These are phyloP conservation scores for Cerioporus squamosus DNA, from an alignment of 1,284 basidiomycete species.

Conservation along the genomic window DNA sequence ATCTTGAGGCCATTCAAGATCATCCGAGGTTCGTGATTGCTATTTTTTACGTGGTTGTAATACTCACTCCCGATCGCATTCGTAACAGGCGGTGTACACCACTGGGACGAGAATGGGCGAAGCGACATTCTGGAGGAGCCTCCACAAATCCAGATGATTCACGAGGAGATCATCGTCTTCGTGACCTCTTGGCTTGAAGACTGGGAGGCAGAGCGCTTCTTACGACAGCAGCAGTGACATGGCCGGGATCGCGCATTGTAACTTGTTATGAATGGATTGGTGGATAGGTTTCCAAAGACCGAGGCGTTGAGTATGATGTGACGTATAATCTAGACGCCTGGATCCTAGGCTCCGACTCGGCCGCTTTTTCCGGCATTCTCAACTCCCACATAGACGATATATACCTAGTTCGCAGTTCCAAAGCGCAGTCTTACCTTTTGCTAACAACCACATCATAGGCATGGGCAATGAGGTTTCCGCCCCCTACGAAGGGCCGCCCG, in stretches of 20 bases:
- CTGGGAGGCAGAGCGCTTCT: conserved; percentile 37
- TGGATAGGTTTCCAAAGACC: neutral
- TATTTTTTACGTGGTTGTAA: too few relatives aligned
- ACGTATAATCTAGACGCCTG: conserved; percentile 1
- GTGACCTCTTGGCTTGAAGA: conserved; percentile 84
- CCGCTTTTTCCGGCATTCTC: neutral
- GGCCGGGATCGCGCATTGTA: too few relatives aligned
- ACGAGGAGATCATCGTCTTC: conserved; percentile 81
- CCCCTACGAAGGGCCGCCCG: conserved; percentile 29
- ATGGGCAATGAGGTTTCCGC: conserved; percentile 28
- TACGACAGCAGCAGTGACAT: too few relatives aligned
- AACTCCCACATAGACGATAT: neutral
- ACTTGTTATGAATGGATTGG: too few relatives aligned
- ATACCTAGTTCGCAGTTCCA: neutral
- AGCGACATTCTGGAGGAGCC: conserved; percentile 72
- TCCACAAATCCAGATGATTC: conserved; percentile 78
- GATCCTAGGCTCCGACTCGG: neutral
- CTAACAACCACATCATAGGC: conserved; percentile 7
- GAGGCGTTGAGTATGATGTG: conserved; percentile 12
- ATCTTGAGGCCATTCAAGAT: conserved; percentile 82
- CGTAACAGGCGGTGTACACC: conserved; percentile 78
- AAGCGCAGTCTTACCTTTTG: neutral
- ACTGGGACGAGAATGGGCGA: conserved; percentile 91
- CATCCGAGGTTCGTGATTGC: conserved; percentile 69
- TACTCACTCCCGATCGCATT: too few relatives aligned